Evolutionary conservation across 2,329 filamentous ascomycete species (phyloP).

Genomic region (Diaporthe sp.): DNA sequence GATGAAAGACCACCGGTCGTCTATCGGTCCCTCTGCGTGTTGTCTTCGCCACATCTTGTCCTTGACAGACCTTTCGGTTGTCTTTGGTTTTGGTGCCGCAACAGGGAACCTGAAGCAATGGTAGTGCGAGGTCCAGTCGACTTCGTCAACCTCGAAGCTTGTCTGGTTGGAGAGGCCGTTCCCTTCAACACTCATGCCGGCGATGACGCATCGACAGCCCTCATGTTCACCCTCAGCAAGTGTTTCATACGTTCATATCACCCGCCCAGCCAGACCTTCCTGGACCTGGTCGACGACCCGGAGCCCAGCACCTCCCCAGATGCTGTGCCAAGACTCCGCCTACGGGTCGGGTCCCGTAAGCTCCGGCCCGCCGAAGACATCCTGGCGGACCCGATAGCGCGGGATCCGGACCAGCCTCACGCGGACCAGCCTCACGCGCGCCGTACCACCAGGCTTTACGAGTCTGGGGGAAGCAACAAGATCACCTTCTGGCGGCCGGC

Average conservation of each 20-base stretch:
- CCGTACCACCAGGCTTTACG: constrained; percentile 41
- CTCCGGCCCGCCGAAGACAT: constrained; percentile 43
- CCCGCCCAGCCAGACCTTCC: constrained; percentile 60
- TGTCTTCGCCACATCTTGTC: too few species aligned
- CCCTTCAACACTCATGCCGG: constrained; percentile 60
- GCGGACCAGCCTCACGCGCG: too few species aligned
- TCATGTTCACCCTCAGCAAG: constrained; percentile 61
- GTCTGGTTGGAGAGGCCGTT: too few species aligned
- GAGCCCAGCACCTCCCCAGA: constrained; percentile 23
- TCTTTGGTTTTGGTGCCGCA: too few species aligned
- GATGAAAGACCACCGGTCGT: too few species aligned
- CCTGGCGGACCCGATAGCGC: background rate
- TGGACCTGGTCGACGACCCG: constrained; percentile 69
- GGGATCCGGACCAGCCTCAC: constrained; percentile 24
- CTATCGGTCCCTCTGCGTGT: too few species aligned
- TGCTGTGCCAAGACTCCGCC: constrained; percentile 56
- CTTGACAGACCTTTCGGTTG: too few species aligned
- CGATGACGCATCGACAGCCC: constrained; percentile 52
- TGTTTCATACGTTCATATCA: constrained; percentile 68
- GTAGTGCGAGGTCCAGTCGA: too few species aligned
- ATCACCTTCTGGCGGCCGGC: constrained; percentile 52
- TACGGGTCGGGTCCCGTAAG: constrained; percentile 54
- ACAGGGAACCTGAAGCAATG: too few species aligned
- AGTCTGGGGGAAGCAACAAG: constrained; percentile 30
- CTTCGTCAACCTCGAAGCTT: too few species aligned